Base-by-base conservation (phyloP, 345 rosid genomes). In the Kernera saxatilis region DNA sequence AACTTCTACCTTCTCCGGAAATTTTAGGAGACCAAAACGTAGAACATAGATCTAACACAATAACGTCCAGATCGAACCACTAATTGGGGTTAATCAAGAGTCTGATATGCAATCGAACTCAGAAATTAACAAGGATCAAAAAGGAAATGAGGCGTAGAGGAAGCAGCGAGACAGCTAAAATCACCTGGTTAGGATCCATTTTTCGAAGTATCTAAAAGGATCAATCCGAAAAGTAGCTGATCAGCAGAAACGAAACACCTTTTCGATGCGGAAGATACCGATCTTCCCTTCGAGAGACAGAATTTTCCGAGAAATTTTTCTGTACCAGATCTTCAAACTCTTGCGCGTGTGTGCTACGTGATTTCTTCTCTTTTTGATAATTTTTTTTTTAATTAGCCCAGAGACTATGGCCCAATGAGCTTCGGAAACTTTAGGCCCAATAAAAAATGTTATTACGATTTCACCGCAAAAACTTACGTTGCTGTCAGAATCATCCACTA, bases 141-240 rank as follows among this genome's bases (percentile, higher is more conserved):
- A 52, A 46, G 17, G 36, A 50, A 60, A 41, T 9, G 55, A 67
- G 13, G n/a, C n/a, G 14, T 5, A 17, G 33, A 61, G 9, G 32
- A 59, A 58, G 61, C 33, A 66, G 49, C 19, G 39, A 67, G 5
- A 5, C 23, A 74, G 57, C 58, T 43, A 14, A 75, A 36, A 14
- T 53, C 48, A 76, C 79, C 79, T 76, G 79, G 15, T 76, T 76
- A 36, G 79, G 71, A 46, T 76, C 79, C 79, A 76, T 76, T 60
- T 63, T 49, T 56, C 39, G 54, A 46, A 39, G 25, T 36, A 70
- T 49, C 75, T 64, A 11, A 69, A 27, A 13, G 43, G 19, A 75
- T 75, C 52, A 69, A 63, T 53, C 18, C 45, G 22, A 18, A 27
- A 33, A 52, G 27, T 11, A 44, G 51, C 44, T 49, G 64, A 75